phyloP scores from a whole-genome alignment of 2,329 filamentous ascomycete species.

The Chaetomiaceae sp. region DNA sequence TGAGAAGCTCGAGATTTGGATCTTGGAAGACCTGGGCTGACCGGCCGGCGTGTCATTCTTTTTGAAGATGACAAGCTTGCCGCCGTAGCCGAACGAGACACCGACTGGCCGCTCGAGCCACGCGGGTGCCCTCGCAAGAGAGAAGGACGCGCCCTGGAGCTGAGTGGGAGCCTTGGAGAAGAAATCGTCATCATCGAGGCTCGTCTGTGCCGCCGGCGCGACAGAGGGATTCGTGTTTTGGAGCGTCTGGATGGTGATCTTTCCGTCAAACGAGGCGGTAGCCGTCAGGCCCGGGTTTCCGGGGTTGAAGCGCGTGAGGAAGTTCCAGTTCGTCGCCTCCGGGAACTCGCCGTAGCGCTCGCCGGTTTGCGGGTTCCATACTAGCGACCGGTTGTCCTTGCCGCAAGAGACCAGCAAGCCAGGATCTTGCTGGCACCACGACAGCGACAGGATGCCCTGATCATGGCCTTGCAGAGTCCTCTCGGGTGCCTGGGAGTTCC shows the following conservation, averaged over 20 bases:
- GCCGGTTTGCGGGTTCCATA: slow-evolving; percentile 94
- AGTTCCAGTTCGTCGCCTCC: slow-evolving; percentile 99
- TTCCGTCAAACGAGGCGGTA: slow-evolving; percentile 95
- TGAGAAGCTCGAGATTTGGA: slow-evolving; percentile 82
- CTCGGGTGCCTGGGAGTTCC: slow-evolving; percentile 94
- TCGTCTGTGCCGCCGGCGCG: slow-evolving; percentile 60
- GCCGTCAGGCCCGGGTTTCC: slow-evolving; percentile 88
- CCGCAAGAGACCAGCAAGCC: slow-evolving; percentile 87
- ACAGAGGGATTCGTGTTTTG: slow-evolving; percentile 84
- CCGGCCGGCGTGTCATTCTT: slow-evolving; percentile 53
- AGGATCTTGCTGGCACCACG: slow-evolving; percentile 90
- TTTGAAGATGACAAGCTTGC: slow-evolving; percentile 77
- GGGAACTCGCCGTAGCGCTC: slow-evolving; percentile 87
- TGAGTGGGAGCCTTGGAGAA: slow-evolving; percentile 91
- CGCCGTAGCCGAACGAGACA: slow-evolving; percentile 91
- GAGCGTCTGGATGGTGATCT: slow-evolving; percentile 87
- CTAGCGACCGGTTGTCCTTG: slow-evolving; percentile 91
- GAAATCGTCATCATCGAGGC: slow-evolving; percentile 88
- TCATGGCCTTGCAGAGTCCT: slow-evolving; percentile 86
- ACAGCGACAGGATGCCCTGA: slow-evolving; percentile 85
- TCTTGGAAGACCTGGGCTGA: slow-evolving; percentile 65
- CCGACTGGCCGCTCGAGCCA: slow-evolving; percentile 85
- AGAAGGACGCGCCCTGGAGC: slow-evolving; percentile 85
- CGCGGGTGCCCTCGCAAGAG: slow-evolving; percentile 75
- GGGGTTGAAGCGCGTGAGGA: slow-evolving; percentile 90